Evolutionary conservation across 805 yeast species (phyloP).

Genomic region (Ogataea henricii): DNA sequence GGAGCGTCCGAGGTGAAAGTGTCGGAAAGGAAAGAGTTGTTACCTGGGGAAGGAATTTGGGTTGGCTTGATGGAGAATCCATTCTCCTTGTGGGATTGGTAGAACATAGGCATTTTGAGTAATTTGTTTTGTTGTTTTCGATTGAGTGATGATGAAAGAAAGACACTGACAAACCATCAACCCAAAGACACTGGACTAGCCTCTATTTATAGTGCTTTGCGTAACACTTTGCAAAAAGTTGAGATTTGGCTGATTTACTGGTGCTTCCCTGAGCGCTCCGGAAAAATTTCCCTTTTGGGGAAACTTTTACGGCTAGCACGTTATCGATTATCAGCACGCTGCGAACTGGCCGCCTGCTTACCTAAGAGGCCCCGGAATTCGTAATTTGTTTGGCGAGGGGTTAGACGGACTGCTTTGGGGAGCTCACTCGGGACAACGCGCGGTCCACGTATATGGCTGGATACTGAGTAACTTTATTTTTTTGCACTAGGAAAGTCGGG

Average conservation of each 20-base stretch:
- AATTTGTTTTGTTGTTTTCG: neutral
- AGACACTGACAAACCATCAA: neutral
- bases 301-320: constrained; percentile 12
- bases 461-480: neutral
- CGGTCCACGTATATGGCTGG: too few relatives aligned
- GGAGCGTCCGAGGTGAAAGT: constrained; percentile 62
- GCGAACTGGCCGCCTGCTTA: neutral
- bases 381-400: neutral
- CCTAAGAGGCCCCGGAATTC: neutral
- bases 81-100: constrained; percentile 51
- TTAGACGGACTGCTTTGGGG: constrained; percentile 1
- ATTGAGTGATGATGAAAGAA: neutral
- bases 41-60: constrained; percentile 62
- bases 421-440: neutral
- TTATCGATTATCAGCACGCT: neutral
- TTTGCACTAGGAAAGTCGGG: neutral
- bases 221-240: neutral
- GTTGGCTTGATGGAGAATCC: constrained; percentile 58
- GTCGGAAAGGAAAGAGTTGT: constrained; percentile 71
- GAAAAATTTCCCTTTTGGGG: constrained; percentile 17
- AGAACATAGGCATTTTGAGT: constrained; percentile 53
- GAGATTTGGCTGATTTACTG: constrained; percentile 1
- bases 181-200: neutral
- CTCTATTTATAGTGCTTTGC: constrained; percentile 12
- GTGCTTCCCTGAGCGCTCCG: neutral